Conservation (phyloP, 2,329 filamentous ascomycete species). For the Amauroascus niger region DNA sequence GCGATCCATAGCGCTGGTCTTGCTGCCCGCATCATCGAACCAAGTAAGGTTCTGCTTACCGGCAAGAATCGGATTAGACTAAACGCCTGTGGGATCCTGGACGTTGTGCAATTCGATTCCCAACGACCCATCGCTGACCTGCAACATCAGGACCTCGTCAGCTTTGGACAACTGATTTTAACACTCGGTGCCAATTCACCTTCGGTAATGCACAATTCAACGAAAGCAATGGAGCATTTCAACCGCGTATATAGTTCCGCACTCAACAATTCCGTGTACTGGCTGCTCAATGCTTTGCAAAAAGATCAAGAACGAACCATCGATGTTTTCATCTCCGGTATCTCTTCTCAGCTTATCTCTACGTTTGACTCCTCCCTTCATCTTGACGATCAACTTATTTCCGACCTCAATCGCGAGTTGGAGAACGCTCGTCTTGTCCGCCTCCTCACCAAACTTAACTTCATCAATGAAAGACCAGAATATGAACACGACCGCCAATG, state of each 20-base stretch:
- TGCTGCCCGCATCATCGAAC: slow-evolving; percentile 75
- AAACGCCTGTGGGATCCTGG: slow-evolving; percentile 77
- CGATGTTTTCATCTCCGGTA: slow-evolving; percentile 66
- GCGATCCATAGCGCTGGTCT: slow-evolving; percentile 72
- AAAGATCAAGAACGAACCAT: slow-evolving; percentile 57
- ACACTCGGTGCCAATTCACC: slow-evolving; percentile 63
- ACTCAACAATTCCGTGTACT: slow-evolving; percentile 67
- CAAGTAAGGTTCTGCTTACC: slow-evolving; percentile 81
- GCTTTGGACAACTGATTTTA: slow-evolving; percentile 77
- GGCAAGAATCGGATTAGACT: slow-evolving; percentile 83
- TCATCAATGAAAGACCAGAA: slow-evolving; percentile 83
- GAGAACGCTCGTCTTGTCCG: slow-evolving; percentile 83
- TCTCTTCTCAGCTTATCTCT: slow-evolving; percentile 65
- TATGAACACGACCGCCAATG: slow-evolving; percentile 67
- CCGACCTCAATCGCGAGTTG: slow-evolving; percentile 65
- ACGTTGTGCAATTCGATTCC: slow-evolving; percentile 75
- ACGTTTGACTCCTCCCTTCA: slow-evolving; percentile 73
- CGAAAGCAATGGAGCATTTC: slow-evolving; percentile 65
- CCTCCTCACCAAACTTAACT: slow-evolving; percentile 69
- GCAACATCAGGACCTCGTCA: slow-evolving; percentile 77
- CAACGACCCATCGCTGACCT: slow-evolving; percentile 60
- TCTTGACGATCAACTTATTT: slow-evolving; percentile 62
- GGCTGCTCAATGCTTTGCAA: slow-evolving; percentile 63
- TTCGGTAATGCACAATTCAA: slow-evolving; percentile 52
- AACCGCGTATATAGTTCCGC: slow-evolving; percentile 66